phyloP scores from a whole-genome alignment of 371 early-diverging fungal genomes.

The Mortierella sp. region DNA sequence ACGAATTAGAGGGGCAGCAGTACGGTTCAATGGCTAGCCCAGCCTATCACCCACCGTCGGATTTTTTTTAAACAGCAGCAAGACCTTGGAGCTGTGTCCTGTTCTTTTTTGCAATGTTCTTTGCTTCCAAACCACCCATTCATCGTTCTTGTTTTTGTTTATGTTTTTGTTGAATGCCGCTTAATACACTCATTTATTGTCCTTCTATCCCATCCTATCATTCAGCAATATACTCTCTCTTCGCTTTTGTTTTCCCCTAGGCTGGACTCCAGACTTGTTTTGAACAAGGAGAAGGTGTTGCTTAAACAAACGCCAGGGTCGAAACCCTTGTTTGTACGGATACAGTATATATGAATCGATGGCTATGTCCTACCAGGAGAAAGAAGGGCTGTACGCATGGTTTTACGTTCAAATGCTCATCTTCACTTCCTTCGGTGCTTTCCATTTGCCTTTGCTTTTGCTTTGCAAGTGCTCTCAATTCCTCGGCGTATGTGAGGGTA shows the following conservation, averaged over 20 bases:
- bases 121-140: not conserved
- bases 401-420: too few species aligned
- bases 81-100: not conserved
- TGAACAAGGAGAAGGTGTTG: too few species aligned
- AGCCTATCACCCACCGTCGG: not conserved
- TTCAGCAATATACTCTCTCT: not conserved
- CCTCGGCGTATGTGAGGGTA: not conserved
- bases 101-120: not conserved
- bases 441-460: not conserved
- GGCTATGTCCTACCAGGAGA: too few species aligned
- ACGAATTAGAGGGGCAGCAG: too few species aligned
- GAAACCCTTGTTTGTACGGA: too few species aligned
- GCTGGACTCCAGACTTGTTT: too few species aligned
- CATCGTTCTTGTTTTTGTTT: not conserved
- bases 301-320: too few species aligned
- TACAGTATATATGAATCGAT: too few species aligned
- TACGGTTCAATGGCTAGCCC: too few species aligned
- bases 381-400: too few species aligned
- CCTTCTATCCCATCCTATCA: not conserved
- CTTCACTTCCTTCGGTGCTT: too few species aligned
- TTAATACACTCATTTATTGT: not conserved
- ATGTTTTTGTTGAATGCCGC: too few species aligned
- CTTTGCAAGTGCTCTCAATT: not conserved
- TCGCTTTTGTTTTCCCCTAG: not conserved
- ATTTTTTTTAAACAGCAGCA: not conserved